These are phyloP conservation scores for Salvia splendens DNA, from an alignment of 257 asterid genomes.

Conservation along the genomic window DNA sequence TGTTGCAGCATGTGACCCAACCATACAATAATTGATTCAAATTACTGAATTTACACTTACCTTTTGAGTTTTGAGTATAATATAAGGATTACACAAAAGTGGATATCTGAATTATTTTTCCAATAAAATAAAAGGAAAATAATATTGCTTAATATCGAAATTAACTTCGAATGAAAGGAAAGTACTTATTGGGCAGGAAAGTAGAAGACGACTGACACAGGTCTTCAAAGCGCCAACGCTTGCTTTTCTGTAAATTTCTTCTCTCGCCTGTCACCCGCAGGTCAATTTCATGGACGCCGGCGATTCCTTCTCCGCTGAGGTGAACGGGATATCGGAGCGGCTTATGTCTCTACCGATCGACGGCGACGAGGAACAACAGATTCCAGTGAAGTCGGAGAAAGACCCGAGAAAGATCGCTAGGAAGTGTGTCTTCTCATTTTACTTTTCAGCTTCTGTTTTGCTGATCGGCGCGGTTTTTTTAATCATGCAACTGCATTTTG, in stretches of 20 bases:
- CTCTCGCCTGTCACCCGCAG: constrained; percentile 35
- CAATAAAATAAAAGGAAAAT: too few species aligned
- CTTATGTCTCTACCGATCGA: constrained; percentile 39
- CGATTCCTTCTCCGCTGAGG: constrained; percentile 22
- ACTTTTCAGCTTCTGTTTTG: neutral
- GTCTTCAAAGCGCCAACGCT: neutral
- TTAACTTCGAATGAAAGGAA: neutral
- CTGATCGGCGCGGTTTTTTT: neutral
- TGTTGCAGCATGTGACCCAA: too few species aligned
- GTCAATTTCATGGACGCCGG: constrained; percentile 60
- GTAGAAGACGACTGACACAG: constrained; percentile 7
- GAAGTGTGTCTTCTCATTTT: constrained; percentile 41
- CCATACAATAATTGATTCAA: too few species aligned
- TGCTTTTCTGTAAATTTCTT: neutral
- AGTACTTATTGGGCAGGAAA: constrained; percentile 17
- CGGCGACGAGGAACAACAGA: constrained; percentile 39
- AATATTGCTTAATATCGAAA: neutral
- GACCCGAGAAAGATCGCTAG: constrained; percentile 82
- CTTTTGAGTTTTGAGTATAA: too few species aligned
- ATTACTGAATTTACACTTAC: too few species aligned
- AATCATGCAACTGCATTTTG: constrained; percentile 37
- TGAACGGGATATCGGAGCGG: constrained; percentile 23
- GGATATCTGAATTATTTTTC: too few species aligned
- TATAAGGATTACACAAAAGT: too few species aligned
- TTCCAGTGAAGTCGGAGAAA: constrained; percentile 43